Evolutionary conservation across 1,284 basidiomycete genomes (phyloP).

Genomic region (Malassezia pachydermatis): DNA sequence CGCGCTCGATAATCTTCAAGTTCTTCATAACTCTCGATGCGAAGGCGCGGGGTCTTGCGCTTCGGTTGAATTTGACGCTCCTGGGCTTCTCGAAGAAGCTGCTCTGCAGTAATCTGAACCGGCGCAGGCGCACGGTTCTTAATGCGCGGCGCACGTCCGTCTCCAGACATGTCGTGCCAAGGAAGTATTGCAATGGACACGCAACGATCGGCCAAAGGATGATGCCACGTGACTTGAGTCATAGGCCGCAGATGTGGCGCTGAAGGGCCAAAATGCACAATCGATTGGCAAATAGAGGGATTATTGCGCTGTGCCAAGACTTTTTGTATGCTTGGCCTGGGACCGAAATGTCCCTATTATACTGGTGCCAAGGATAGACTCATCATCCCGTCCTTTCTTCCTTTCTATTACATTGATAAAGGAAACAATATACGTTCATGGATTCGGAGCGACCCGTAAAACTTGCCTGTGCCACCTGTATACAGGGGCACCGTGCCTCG

Average conservation of each 20-base stretch:
- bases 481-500: slow-evolving; percentile 37
- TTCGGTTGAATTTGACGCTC: slow-evolving; percentile 87
- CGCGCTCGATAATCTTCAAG: slow-evolving; percentile 87
- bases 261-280: neutral
- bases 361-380: no score
- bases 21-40: slow-evolving; percentile 90
- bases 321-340: neutral
- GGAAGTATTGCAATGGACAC: neutral
- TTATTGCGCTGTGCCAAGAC: slow-evolving; percentile 2
- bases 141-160: slow-evolving; percentile 56
- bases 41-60: slow-evolving; percentile 47
- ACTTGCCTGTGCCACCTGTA: slow-evolving; percentile 39
- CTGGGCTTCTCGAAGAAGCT: slow-evolving; percentile 92
- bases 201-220: neutral
- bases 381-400: slow-evolving; percentile 2
- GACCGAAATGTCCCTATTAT: neutral
- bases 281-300: neutral
- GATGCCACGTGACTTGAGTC: neutral
- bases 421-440: slow-evolving; percentile 1
- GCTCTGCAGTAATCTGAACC: slow-evolving; percentile 94
- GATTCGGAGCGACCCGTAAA: slow-evolving; percentile 19
- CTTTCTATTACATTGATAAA: neutral
- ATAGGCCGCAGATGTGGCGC: neutral
- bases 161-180: slow-evolving; percentile 6
- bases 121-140: slow-evolving; percentile 89